Base-by-base conservation (phyloP, 371 early-diverging fungal genomes). In the Mortierella sp. region DNA sequence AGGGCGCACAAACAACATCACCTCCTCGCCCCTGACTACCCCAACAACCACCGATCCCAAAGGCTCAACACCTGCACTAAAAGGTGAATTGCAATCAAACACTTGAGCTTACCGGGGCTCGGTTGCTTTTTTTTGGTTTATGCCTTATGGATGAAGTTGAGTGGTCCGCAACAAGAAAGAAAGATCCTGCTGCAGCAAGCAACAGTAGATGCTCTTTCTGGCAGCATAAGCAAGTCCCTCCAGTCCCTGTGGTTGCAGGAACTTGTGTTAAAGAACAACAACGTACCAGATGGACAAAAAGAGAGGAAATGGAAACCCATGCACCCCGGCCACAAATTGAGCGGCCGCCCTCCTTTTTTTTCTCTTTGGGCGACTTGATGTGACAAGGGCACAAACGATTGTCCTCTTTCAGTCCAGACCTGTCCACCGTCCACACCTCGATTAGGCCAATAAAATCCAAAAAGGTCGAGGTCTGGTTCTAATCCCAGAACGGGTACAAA, bases 401-500 rank as follows among this genome's bases (percentile, higher is more conserved):
- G 50, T 71, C 71, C 71, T 21, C 21, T 50, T 71, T 50, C 61
- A 19, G 34, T 61, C 19, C 31, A 61, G 19, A 34, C 61, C 19
- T 31, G 19, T 61, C 61, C 34, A 40, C 21, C 34, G 61, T 19
- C 26, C 31, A 31, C 61, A 31, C 31, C 26, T 48, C n/a, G 26
- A 9, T 46, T 71, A 19, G 50, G 71, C 46, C 71, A 31, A 48
- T 14, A 26, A 59, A 26, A 8, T 44, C 71, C 46, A 44, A 71
- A 71, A 71, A n/a, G 71, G 71, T 34, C 71, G 71, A 71, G 71
- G 34, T 26, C 71, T 6, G 6, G 51, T 26, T n/a, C 61, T 16
- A 50, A 11, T 2, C 1, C 24, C 50, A 48, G 1, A 28, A 26
- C 31, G 31, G 14, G 14, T 14, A 4, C 59, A 26, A 59, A 28